Conservation (phyloP, 805 yeast species). For the Yamadazyma laniorum region DNA sequence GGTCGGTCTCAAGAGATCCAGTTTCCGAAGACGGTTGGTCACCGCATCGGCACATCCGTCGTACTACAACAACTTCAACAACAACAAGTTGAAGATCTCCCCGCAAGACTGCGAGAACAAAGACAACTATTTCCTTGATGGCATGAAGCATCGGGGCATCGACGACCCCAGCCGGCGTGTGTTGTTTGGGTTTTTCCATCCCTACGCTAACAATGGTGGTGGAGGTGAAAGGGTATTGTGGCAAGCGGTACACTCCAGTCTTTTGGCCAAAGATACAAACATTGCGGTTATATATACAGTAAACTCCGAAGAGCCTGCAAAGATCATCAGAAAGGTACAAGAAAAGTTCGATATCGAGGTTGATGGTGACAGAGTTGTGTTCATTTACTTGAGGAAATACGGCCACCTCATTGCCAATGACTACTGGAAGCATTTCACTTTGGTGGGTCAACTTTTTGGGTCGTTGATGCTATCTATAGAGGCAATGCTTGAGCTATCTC, state of each 20-base stretch:
- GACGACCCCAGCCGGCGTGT: slow-evolving; percentile 39
- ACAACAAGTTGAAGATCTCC: slow-evolving; percentile 34
- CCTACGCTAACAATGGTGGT: slow-evolving; percentile 93
- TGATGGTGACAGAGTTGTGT: slow-evolving; percentile 48
- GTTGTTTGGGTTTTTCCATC: slow-evolving; percentile 89
- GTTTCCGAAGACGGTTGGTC: slow-evolving; percentile 37
- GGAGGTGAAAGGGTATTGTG: slow-evolving; percentile 97
- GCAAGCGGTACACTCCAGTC: slow-evolving; percentile 82
- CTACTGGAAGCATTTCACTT: slow-evolving; percentile 76
- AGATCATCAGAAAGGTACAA: slow-evolving; percentile 51
- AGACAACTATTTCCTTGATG: slow-evolving; percentile 21
- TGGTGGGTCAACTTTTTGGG: slow-evolving; percentile 86
- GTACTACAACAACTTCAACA: slow-evolving; percentile 36
- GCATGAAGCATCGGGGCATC: slow-evolving; percentile 30
- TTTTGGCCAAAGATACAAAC: slow-evolving; percentile 46
- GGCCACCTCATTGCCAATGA: slow-evolving; percentile 64
- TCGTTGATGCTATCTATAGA: slow-evolving; percentile 65
- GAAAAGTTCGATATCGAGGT: slow-evolving; percentile 54
- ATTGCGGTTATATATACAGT: slow-evolving; percentile 75
- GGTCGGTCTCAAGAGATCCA: slow-evolving; percentile 37
- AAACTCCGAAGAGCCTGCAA: slow-evolving; percentile 48
- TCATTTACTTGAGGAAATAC: slow-evolving; percentile 54
- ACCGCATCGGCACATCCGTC: slow-evolving; percentile 36
- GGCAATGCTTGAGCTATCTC: slow-evolving; percentile 65
- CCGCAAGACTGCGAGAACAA: slow-evolving; percentile 27